These are phyloP conservation scores for Phoenix dactylifera DNA, from an alignment of 176 grass and related monocot species.

Conservation along the genomic window DNA sequence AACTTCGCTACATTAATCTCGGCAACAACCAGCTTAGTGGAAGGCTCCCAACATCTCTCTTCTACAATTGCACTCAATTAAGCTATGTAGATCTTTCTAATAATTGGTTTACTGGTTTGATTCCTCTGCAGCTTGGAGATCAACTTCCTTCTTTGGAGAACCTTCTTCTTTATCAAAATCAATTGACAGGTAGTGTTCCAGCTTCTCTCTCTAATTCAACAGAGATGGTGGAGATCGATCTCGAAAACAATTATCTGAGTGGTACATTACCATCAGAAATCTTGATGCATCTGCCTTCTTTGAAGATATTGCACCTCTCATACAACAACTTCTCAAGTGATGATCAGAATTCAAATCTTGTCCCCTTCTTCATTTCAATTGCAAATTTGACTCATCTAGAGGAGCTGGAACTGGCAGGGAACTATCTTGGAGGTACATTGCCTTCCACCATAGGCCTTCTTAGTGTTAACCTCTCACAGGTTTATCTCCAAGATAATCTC, in stretches of 20 bases:
- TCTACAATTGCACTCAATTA: slow-evolving; percentile 16
- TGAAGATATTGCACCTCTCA: slow-evolving; percentile 18
- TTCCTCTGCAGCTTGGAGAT: slow-evolving; percentile 14
- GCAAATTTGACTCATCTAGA: slow-evolving; percentile 19
- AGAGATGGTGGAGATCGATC: slow-evolving; percentile 7
- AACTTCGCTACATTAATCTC: slow-evolving; percentile 5
- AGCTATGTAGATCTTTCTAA: slow-evolving; percentile 17
- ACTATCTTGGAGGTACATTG: slow-evolving; percentile 7
- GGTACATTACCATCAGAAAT: slow-evolving; percentile 17
- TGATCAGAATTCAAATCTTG: slow-evolving; percentile 13
- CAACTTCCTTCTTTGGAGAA: slow-evolving; percentile 14
- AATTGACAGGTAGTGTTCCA: slow-evolving; percentile 9
- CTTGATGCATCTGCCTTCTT: slow-evolving; percentile 7
- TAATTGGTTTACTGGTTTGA: slow-evolving; percentile 13
- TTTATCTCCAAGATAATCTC: slow-evolving; percentile 5
- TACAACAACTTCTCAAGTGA: slow-evolving; percentile 18
- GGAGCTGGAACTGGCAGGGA: slow-evolving; percentile 16
- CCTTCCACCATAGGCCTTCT: slow-evolving; percentile 3
- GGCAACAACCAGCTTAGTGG: slow-evolving; percentile 16
- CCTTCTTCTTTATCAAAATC: slow-evolving; percentile 15
- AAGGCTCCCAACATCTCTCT: slow-evolving; percentile 4
- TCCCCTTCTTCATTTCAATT: slow-evolving; percentile 8
- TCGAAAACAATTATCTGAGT: slow-evolving; percentile 10
- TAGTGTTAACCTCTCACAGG: slow-evolving; percentile 10
- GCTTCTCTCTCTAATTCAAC: slow-evolving; percentile 15